Evolutionary conservation across 225 moss, liverwort and hornwort genomes (phyloP).

Genomic region (Polytrichum commune): DNA sequence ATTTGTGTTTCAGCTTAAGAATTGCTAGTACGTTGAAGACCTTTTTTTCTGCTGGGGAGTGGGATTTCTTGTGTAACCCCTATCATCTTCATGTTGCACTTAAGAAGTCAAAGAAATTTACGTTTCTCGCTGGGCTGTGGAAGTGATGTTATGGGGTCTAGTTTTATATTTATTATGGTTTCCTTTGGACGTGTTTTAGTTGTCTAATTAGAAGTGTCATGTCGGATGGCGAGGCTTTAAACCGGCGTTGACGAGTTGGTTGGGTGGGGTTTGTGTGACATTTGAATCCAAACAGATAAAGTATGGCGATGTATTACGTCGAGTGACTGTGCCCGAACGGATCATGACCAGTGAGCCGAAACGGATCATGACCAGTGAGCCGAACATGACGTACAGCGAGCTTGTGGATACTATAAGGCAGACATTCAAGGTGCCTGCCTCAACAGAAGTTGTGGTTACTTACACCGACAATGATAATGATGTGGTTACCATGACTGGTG

Average conservation of each 20-base stretch:
- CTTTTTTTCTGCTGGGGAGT: too few relatives aligned
- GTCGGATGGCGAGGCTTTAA: not conserved
- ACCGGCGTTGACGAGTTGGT: not conserved
- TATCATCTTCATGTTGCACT: too few relatives aligned
- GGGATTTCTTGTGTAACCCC: too few relatives aligned
- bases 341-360: not conserved
- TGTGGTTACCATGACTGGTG: conserved; percentile 34
- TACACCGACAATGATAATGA: conserved; percentile 55
- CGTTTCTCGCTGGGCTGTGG: too few relatives aligned
- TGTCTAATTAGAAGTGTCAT: not conserved
- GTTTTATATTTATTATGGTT: not conserved
- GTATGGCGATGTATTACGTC: conserved; percentile 45
- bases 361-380: not conserved
- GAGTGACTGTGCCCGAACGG: conserved; percentile 6
- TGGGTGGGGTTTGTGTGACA: too few relatives aligned
- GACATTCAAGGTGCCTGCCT: conserved; percentile 34
- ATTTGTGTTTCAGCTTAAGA: not conserved
- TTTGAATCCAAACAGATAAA: conserved; percentile 28
- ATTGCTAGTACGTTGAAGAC: too few relatives aligned
- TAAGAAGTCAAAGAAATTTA: too few relatives aligned
- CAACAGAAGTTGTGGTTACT: conserved; percentile 27
- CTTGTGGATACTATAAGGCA: conserved; percentile 35
- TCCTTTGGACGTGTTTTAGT: not conserved
- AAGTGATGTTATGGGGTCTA: too few relatives aligned
- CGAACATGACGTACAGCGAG: conserved; percentile 18